Conservation (phyloP, 306 rosid species). For the Fragaria nilgerrensis region DNA sequence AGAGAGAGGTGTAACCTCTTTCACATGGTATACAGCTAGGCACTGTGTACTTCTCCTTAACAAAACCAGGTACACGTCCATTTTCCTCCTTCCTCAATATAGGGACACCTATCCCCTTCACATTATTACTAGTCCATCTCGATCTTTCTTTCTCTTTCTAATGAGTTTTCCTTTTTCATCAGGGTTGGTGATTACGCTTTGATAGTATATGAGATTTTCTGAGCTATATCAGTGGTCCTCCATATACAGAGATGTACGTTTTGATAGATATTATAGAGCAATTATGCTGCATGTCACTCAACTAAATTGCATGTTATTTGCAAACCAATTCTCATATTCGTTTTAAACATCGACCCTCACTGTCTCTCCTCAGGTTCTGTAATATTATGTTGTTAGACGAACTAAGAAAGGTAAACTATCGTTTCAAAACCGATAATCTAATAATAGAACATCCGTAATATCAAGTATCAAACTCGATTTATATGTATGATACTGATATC, state of each 20-base stretch:
- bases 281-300: background rate
- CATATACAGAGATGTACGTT: background rate
- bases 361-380: background rate
- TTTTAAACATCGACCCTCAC: background rate
- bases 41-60: conserved; percentile 55
- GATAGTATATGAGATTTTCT: background rate
- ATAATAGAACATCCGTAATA: no score
- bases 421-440: background rate
- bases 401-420: background rate
- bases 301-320: background rate
- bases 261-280: background rate
- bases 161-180: conserved; percentile 9
- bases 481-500: no score
- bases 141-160: conserved; percentile 5
- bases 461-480: no score
- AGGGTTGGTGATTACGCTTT: conserved; percentile 17
- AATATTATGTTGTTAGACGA: background rate
- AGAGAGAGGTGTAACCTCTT: conserved; percentile 27
- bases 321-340: background rate
- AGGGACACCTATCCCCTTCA: conserved; percentile 52
- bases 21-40: conserved; percentile 92
- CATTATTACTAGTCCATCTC: conserved; percentile 20
- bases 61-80: conserved; percentile 63
- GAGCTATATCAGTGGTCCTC: conserved; percentile 15
- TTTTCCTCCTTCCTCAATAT: conserved; percentile 38